Conservation (phyloP, 2,329 filamentous ascomycete genomes). For the Colletotrichum costaricense region DNA sequence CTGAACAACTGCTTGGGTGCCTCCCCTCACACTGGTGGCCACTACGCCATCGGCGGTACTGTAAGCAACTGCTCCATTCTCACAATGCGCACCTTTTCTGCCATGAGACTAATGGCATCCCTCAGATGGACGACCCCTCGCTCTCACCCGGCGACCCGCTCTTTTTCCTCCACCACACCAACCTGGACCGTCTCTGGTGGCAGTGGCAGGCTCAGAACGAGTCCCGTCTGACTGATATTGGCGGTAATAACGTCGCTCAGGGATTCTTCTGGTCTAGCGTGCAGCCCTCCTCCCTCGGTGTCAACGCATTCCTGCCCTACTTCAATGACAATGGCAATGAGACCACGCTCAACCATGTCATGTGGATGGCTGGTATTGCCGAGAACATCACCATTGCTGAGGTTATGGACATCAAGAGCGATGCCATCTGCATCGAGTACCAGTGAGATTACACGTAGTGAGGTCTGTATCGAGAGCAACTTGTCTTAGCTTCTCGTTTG, state of each 20-base stretch:
- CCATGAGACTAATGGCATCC: not conserved
- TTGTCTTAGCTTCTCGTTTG: not conserved
- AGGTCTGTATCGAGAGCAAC: not conserved
- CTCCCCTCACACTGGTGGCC: slow-evolving; percentile 10
- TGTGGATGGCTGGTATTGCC: slow-evolving; percentile 20
- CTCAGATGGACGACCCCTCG: slow-evolving; percentile 24
- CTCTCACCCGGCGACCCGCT: slow-evolving; percentile 22
- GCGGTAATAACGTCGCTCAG: slow-evolving; percentile 19
- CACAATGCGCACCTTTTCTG: too few relatives aligned
- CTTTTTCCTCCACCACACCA: slow-evolving; percentile 26
- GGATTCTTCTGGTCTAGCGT: not conserved
- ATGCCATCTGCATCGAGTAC: slow-evolving; percentile 20
- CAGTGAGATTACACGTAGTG: not conserved
- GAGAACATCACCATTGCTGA: slow-evolving; percentile 28
- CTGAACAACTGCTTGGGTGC: slow-evolving; percentile 25
- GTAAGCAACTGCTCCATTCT: not conserved
- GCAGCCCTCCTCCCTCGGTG: not conserved
- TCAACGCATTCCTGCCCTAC: slow-evolving; percentile 14
- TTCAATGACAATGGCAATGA: slow-evolving; percentile 23
- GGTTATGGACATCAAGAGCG: slow-evolving; percentile 29
- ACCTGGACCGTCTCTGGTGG: slow-evolving; percentile 24
- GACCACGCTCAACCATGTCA: slow-evolving; percentile 18
- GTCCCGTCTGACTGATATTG: slow-evolving; percentile 23
- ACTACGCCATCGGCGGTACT: slow-evolving; percentile 27
- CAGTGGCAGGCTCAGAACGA: slow-evolving; percentile 31